Base-by-base conservation (phyloP, 2,329 filamentous ascomycete genomes). In the Metarhizium album region DNA sequence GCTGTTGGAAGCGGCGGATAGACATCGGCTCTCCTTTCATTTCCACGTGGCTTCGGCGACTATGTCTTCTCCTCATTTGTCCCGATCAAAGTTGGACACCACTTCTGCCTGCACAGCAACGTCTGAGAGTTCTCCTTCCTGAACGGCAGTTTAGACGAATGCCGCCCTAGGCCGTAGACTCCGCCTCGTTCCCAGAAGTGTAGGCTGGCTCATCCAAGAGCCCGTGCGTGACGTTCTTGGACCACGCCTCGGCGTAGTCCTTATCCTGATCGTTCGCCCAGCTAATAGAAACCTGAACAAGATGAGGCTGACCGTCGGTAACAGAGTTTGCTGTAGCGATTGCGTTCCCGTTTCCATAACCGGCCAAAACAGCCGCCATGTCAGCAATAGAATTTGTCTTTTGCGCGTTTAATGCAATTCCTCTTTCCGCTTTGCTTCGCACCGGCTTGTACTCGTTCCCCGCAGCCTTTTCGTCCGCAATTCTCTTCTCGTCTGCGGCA, bases 321-420 rank as follows among this genome's bases (percentile, higher is more conserved):
- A 51, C 50, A 47, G 60, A 54, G 16, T 47, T 57, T 42, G 59
- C 49, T 4, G 58, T 57, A 4, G 57, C 57, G 52, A 81, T 68
- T 59, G 66, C 70, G 64, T 76, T 80, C 33, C 78, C 76, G 54
- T 70, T 67, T 37, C 78, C 77, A 9, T 62, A 55, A 4, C 78
- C 79, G 7, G 65, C 67, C 49, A 83, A 70, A 22, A 81, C 75
- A 22, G 73, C 75, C 1, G 82, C 80, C 55, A 86, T 72, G 64
- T 86, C 82, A 50, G 82, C 82, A 46, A 86, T 70, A 13, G 72
- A 70, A 62, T 83, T 84, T 48, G 73, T 72, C 63, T 75, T 78
- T 67, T 84, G 80, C 60, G 80, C 72, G 62, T 78, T 79, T 48
- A 86, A 67, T 35, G 68, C 72, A 46, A 63, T 59, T 31, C 75